Evolutionary conservation across 2,329 filamentous ascomycete species (phyloP), one percentile per base, ranked within the genome.

Genomic region (Apiospora sp.): DNA sequence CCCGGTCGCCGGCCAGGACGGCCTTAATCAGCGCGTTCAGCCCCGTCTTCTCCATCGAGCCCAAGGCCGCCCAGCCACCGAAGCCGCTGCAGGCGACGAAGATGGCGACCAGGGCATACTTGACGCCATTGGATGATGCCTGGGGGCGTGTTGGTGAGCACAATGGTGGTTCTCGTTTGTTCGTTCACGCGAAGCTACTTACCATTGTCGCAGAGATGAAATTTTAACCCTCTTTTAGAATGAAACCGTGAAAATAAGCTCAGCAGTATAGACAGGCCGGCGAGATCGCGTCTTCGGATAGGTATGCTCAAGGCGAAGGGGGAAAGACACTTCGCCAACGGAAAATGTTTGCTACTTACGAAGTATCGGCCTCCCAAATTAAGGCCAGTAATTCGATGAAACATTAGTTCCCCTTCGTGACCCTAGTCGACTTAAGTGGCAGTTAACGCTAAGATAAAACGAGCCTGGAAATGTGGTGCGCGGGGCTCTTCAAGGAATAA

Each of bases 1-100:
- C 14, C n/a, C 58, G 37, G n/a, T 30, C 43, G 68, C 74, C 76
- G 19, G 68, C 46, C 67, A 46, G 44, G 16, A 76, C 51, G 46
- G 68, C 22, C 7, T 43, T 4, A 7, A 78, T 27, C 41, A 73
- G 71, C 6, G 68, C 68, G 67, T 72, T 70, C 24, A 77, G 68
- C 4, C 78, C 78, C 70, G 75, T 77, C 48, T 48, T 48, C 8
- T 69, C 30, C 24, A 75, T 46, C 22, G 71, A 71, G 24, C 70
- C 46, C 37, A 78, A 43, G 46, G 76, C 76, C 54, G 75, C 71
- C 24, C 74, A 74, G 71, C 73, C 71, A 68, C 78, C 78, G 67
- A 78, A 77, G 37, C 75, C 34, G 72, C 77, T 75, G 71, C 72
- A 72, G 71, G 73, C 77, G 46, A 78, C 30, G 69, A 78, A 77